Percentiles rank a stretch among this genome's conserved stretches.
These are phyloP conservation scores for Boletus rufocinnamomeus DNA, from an alignment of 768 basidiomycete species.

Conservation along the genomic window DNA sequence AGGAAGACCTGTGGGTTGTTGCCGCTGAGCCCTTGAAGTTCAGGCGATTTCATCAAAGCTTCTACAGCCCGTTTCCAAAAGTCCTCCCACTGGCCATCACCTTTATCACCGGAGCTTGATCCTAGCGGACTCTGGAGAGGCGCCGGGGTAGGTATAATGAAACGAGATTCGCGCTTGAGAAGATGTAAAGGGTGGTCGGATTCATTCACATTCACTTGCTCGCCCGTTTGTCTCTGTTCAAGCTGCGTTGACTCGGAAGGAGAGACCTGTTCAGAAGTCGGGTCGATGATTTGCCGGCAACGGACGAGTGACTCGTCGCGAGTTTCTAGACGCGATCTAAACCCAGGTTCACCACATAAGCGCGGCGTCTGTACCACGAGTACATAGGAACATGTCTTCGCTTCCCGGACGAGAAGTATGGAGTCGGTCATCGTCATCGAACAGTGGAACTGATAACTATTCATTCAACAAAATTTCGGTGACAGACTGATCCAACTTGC, in stretches of 20 bases:
- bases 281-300: conserved; percentile 71
- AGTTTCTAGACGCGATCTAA: conserved; percentile 71
- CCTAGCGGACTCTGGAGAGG: conserved; percentile 22
- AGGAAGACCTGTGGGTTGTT: conserved; percentile 42
- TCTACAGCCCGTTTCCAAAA: conserved; percentile 34
- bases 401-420: conserved; percentile 90
- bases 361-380: conserved; percentile 94
- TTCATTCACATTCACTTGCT: conserved; percentile 43
- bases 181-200: conserved; percentile 58
- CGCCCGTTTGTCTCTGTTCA: conserved; percentile 30
- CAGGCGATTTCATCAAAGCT: conserved; percentile 33
- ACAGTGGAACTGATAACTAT: conserved; percentile 76
- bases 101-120: conserved; percentile 19
- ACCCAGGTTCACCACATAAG: conserved; percentile 90
- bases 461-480: conserved; percentile 6
- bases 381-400: conserved; percentile 92
- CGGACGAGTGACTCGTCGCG: conserved; percentile 70
- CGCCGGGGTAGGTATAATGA: conserved; percentile 41
- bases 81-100: conserved; percentile 21
- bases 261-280: conserved; percentile 16
- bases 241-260: conserved; percentile 34
- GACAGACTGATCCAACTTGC: conserved; percentile 43
- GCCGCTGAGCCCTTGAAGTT: conserved; percentile 30
- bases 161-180: conserved; percentile 49
- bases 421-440: conserved; percentile 92